These are phyloP conservation scores for Crithidia brevicula DNA, from an alignment of 208 protist genomes.

Conservation along the genomic window DNA sequence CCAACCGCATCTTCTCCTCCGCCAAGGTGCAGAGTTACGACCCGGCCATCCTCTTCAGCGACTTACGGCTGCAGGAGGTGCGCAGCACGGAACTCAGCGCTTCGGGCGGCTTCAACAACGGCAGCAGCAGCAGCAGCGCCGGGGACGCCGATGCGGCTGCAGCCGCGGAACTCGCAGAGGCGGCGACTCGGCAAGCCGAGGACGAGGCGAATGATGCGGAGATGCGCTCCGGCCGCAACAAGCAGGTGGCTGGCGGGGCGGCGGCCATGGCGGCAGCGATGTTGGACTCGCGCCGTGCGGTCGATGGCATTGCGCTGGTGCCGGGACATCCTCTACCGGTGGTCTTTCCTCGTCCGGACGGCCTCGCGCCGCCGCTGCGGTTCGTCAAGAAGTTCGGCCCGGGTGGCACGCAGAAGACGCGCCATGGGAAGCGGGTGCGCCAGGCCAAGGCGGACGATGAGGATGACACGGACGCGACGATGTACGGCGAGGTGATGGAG, in stretches of 20 bases:
- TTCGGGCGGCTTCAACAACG: background rate
- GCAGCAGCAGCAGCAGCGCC: conserved; percentile 3
- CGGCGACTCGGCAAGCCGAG: conserved; percentile 26
- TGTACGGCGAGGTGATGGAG: conserved; percentile 57
- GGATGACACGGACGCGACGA: conserved; percentile 30
- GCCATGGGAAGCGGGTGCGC: conserved; percentile 14
- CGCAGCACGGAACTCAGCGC: conserved; percentile 8
- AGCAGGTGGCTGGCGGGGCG: conserved; percentile 63
- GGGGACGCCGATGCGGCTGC: conserved; percentile 21
- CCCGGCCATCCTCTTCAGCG: conserved; percentile 50
- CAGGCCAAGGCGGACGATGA: conserved; percentile 22
- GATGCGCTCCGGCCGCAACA: conserved; percentile 60
- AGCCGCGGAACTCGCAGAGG: conserved; percentile 16
- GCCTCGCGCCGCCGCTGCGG: conserved; percentile 42
- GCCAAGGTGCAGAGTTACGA: conserved; percentile 58
- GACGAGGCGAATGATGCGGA: conserved; percentile 61
- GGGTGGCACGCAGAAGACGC: conserved; percentile 23
- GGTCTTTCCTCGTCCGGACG: conserved; percentile 57
- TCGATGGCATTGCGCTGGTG: conserved; percentile 60
- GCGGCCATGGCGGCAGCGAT: conserved; percentile 67
- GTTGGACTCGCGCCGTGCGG: conserved; percentile 53
- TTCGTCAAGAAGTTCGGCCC: conserved; percentile 56
- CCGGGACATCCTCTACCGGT: conserved; percentile 64
- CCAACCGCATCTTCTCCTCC: conserved; percentile 58
- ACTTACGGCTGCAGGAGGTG: conserved; percentile 46